phyloP scores from a whole-genome alignment of 208 protist species.

The Wallacemonas sp. region DNA sequence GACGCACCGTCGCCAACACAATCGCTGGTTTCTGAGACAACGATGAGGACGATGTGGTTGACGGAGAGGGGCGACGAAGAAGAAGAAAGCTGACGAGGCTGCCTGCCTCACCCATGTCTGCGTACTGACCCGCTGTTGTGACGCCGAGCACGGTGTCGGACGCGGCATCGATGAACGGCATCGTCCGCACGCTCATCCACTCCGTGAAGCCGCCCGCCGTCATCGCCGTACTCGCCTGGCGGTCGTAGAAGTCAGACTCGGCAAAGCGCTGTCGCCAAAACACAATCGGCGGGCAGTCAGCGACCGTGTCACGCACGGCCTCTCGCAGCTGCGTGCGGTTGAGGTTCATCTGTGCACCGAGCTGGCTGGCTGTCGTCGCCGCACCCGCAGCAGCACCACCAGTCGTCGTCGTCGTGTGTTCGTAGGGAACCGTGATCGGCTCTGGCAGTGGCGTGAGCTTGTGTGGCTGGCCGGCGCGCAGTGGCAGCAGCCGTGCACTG shows the following conservation, averaged over 20 bases:
- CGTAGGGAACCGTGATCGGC: constrained; percentile 23
- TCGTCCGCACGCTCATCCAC: constrained; percentile 37
- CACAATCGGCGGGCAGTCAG: background rate
- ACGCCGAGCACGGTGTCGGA: constrained; percentile 51
- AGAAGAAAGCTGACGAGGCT: constrained; percentile 9
- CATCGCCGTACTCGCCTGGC: background rate
- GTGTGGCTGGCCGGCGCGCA: constrained; percentile 36
- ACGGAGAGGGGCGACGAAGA: constrained; percentile 33
- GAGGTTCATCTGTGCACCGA: constrained; percentile 5
- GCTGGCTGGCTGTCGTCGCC: background rate
- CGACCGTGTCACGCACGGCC: background rate
- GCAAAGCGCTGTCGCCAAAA: constrained; percentile 10
- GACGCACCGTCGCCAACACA: constrained; percentile 40
- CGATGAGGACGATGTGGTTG: constrained; percentile 51
- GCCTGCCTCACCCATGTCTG: background rate
- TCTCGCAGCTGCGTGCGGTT: background rate
- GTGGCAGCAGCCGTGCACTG: constrained; percentile 46
- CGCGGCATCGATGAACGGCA: constrained; percentile 57
- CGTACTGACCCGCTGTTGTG: constrained; percentile 9
- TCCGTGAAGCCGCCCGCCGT: constrained; percentile 54
- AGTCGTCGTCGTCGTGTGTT: constrained; percentile 6
- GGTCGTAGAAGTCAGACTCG: constrained; percentile 9
- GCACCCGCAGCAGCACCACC: background rate
- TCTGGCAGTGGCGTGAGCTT: constrained; percentile 26
- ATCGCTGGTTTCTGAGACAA: no score